These are phyloP conservation scores for Starmerella stellata DNA, from an alignment of 805 yeast genomes.

Conservation along the genomic window DNA sequence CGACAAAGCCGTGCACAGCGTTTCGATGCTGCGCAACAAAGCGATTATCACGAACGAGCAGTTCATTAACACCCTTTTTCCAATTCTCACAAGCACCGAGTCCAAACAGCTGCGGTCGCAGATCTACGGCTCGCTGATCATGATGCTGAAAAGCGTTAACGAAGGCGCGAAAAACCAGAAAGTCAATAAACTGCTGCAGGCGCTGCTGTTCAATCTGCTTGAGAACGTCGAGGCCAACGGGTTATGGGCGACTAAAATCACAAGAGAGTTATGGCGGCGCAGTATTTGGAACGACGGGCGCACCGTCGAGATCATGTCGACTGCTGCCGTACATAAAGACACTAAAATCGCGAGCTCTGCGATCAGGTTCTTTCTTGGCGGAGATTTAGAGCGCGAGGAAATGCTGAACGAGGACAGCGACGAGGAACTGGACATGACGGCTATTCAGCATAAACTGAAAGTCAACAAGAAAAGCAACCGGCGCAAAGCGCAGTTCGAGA, in stretches of 20 bases:
- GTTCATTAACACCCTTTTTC: slow-evolving; percentile 74
- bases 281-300: slow-evolving; percentile 97
- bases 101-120: slow-evolving; percentile 71
- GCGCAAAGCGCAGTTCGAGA: slow-evolving; percentile 61
- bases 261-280: slow-evolving; percentile 92
- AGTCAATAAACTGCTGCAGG: slow-evolving; percentile 78
- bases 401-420: slow-evolving; percentile 66
- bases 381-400: slow-evolving; percentile 84
- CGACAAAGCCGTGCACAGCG: slow-evolving; percentile 76
- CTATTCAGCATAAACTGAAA: slow-evolving; percentile 61
- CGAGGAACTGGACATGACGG: slow-evolving; percentile 41
- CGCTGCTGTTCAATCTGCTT: slow-evolving; percentile 67
- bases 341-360: slow-evolving; percentile 78
- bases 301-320: slow-evolving; percentile 94
- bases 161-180: slow-evolving; percentile 81
- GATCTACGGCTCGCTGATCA: slow-evolving; percentile 59
- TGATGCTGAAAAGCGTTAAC: slow-evolving; percentile 65
- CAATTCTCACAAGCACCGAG: slow-evolving; percentile 47
- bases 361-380: slow-evolving; percentile 78
- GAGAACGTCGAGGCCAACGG: slow-evolving; percentile 74
- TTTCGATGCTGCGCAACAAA: slow-evolving; percentile 80
- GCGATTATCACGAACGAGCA: slow-evolving; percentile 60
- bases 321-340: slow-evolving; percentile 80
- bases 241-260: slow-evolving; percentile 86
- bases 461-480: slow-evolving; percentile 69